phyloP scores from a whole-genome alignment of 495 filamentous ascomycete species.

The Platismatia glauca region DNA sequence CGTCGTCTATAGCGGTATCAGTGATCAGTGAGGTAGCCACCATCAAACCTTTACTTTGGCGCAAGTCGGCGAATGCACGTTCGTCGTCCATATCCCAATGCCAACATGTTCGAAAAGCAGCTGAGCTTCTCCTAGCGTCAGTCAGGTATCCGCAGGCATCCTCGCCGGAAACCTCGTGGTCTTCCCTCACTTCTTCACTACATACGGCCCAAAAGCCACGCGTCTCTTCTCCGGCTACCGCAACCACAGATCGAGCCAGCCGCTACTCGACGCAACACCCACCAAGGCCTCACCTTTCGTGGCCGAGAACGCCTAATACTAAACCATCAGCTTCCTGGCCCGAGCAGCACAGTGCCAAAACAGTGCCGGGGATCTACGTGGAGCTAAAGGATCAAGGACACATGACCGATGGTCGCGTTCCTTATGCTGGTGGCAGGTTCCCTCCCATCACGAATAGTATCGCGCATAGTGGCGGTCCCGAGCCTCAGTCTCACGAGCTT shows the following conservation, averaged over 20 bases:
- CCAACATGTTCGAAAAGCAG: background rate
- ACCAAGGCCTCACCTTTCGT: no score
- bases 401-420: background rate
- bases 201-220: background rate
- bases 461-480: background rate
- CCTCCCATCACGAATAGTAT: background rate
- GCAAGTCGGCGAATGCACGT: background rate
- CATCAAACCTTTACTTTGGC: background rate
- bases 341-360: background rate
- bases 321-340: slow-evolving; percentile 1
- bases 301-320: background rate
- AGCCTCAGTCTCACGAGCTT: background rate
- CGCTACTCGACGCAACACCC: background rate
- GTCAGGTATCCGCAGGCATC: slow-evolving; percentile 1
- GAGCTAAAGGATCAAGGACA: background rate
- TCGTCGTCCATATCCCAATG: background rate
- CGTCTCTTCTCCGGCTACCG: background rate
- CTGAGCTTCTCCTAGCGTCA: background rate
- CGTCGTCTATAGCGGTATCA: background rate
- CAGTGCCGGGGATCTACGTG: background rate
- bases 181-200: background rate
- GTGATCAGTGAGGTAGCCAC: background rate
- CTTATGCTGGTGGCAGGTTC: background rate
- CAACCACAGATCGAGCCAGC: background rate
- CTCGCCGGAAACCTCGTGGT: background rate